Evolutionary conservation across 2,329 filamentous ascomycete species (phyloP).

Genomic region (Stagonosporopsis vannaccii): DNA sequence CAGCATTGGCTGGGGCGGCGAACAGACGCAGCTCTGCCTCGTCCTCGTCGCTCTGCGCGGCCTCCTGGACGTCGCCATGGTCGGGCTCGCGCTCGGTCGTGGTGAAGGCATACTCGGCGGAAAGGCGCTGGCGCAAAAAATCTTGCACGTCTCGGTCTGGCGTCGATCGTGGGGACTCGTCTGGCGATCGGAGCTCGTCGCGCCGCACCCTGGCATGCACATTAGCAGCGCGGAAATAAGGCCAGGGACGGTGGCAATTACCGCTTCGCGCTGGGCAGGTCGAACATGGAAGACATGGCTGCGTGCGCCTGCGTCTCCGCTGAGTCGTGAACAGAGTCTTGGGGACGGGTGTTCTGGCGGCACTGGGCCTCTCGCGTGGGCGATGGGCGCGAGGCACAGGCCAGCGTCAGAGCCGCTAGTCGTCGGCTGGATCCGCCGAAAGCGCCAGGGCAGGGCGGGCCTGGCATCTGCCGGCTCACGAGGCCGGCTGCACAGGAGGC

Average conservation of each 20-base stretch:
- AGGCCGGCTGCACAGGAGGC: not conserved
- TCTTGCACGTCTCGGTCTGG: slow-evolving; percentile 44
- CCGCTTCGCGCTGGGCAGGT: slow-evolving; percentile 35
- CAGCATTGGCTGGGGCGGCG: slow-evolving; percentile 33
- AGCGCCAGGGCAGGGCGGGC: not conserved
- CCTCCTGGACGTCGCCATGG: slow-evolving; percentile 1
- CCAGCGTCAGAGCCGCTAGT: slow-evolving; percentile 11
- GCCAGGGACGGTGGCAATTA: slow-evolving; percentile 13
- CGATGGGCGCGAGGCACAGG: slow-evolving; percentile 2
- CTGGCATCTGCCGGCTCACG: not conserved
- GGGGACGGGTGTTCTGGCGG: not conserved
- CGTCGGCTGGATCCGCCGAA: slow-evolving; percentile 7
- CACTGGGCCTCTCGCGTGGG: slow-evolving; percentile 4
- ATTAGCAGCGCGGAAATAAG: not conserved
- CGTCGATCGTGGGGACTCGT: slow-evolving; percentile 43
- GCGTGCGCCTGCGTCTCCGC: slow-evolving; percentile 8
- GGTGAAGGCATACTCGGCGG: slow-evolving; percentile 37
- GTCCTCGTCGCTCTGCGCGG: slow-evolving; percentile 31
- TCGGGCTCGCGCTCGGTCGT: slow-evolving; percentile 13
- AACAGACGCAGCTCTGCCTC: slow-evolving; percentile 48
- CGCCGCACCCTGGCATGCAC: slow-evolving; percentile 39
- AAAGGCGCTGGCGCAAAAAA: slow-evolving; percentile 38
- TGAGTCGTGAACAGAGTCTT: slow-evolving; percentile 3
- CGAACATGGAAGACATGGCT: slow-evolving; percentile 33
- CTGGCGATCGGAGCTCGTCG: slow-evolving; percentile 44